phyloP scores from a whole-genome alignment of 2,329 filamentous ascomycete species.

The Aureobasidium sp. region DNA sequence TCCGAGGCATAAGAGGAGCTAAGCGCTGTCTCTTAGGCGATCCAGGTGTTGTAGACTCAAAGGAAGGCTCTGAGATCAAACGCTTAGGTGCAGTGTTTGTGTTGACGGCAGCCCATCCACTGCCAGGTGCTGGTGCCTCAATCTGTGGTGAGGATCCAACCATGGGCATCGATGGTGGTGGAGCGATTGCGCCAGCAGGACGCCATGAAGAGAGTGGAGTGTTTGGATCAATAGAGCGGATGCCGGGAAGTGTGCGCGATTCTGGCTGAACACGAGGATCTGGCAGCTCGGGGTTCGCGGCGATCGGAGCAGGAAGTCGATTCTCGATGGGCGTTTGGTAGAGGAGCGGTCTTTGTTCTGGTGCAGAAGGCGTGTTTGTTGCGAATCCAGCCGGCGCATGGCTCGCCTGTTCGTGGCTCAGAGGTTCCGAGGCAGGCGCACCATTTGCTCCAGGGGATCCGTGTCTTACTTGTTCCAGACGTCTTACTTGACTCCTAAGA shows the following conservation, averaged over 20 bases:
- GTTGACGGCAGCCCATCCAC: conserved; percentile 38
- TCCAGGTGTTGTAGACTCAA: conserved; percentile 23
- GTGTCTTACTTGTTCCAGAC: conserved; percentile 20
- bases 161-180: conserved; percentile 12
- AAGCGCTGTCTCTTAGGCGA: conserved; percentile 39
- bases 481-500: conserved; percentile 37
- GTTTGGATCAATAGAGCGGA: conserved; percentile 11
- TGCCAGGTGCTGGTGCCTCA: conserved; percentile 18
- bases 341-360: background rate
- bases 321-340: conserved; percentile 3
- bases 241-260: conserved; percentile 12
- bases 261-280: conserved; percentile 1
- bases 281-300: background rate
- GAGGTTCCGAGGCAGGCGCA: conserved; percentile 18
- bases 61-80: conserved; percentile 23
- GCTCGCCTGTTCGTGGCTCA: conserved; percentile 10
- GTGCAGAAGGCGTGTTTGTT: background rate
- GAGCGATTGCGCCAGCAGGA: conserved; percentile 11
- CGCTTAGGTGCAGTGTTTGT: conserved; percentile 33
- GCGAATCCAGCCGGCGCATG: background rate
- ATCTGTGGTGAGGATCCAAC: conserved; percentile 14
- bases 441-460: conserved; percentile 15
- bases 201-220: conserved; percentile 13
- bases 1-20: conserved; percentile 29
- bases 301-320: conserved; percentile 4